A percentile compares a stretch with the other conserved stretches of the same genome.
Evolutionary conservation across 73 alveolate genomes (phyloP).

Genomic region (Paramecium tetraurelia): DNA sequence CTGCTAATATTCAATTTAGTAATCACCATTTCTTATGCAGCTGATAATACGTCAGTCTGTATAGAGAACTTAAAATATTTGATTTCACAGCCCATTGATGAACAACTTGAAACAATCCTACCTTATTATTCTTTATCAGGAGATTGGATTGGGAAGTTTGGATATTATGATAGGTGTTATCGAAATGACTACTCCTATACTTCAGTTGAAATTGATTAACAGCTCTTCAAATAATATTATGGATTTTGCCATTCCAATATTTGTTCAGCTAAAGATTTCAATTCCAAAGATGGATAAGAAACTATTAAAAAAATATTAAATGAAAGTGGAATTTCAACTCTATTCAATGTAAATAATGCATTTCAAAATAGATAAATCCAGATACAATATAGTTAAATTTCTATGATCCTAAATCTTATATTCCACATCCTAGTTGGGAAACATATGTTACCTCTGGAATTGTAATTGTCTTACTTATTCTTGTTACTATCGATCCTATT

Average conservation of each 20-base stretch:
- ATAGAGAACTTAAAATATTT: not conserved
- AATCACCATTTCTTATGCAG: not conserved
- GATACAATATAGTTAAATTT: not conserved
- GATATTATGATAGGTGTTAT: not conserved
- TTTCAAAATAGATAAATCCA: not conserved
- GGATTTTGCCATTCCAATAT: not conserved
- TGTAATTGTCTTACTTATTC: not conserved
- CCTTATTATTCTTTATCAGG: not conserved
- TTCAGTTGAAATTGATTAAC: not conserved
- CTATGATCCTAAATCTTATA: not conserved
- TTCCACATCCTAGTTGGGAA: not conserved
- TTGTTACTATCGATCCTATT: not conserved
- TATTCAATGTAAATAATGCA: not conserved
- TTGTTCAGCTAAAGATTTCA: not conserved
- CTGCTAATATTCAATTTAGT: not conserved
- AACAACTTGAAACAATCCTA: not conserved
- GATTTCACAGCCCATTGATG: not conserved
- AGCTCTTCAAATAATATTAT: not conserved
- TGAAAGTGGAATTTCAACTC: not conserved
- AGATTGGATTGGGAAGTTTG: not conserved
- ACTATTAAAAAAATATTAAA: not conserved
- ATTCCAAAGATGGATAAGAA: not conserved
- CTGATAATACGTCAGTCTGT: not conserved
- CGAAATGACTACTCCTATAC: not conserved
- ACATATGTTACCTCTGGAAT: not conserved